Base-by-base conservation (phyloP, 2,329 filamentous ascomycete genomes). In the Trichoderma sp. region DNA sequence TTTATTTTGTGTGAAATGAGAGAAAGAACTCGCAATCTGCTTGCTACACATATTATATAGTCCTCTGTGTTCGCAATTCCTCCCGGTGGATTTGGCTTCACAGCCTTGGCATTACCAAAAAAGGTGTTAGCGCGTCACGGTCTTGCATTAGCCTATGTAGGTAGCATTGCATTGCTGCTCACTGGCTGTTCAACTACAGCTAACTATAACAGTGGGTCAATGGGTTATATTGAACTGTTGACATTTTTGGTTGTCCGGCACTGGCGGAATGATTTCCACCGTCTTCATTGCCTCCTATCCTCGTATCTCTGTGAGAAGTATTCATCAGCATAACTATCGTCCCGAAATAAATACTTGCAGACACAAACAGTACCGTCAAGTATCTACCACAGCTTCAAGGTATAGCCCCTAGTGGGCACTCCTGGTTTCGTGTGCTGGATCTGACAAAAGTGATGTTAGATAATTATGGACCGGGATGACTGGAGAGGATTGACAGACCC, bases 401-500 rank as follows among this genome's bases (percentile, higher is more conserved):
- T 31, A 50, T 14, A 31, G 24, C 64, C 24, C 21, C 18, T 50
- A 12, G 27, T 12, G 18, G 6, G 18, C 16, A 31, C n/a, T 27
- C 16, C 6, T 29, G 12, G 18, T 33, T 21, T 21, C 14, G 3
- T 53, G 38, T 31, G 18, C 31, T 5, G 9, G 8, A 21, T 50
- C 11, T 67, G 38, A 67, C 14, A 16, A 8, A 33, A 8, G 9
- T 53, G 24, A 2, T 4, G 2, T 50, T 50, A 21, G 27, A 53
- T 67, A 7, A 3, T 16, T 9, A 12, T 67, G 16, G 64, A 67
- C 11, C 38, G 0, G 38, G 38, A 67, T n/a, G 38, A 53, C 38
- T 67, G 64, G 64, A 67, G 64, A 7, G 64, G 64, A 67, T 16
- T 67, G 38, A 67, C 21, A 53, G 64, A 67, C 11, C 64, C 64